A percentile compares a stretch with the other conserved stretches of the same genome.
Evolutionary conservation across 2,329 filamentous ascomycete genomes (phyloP).

Genomic region (Botryotinia convoluta): DNA sequence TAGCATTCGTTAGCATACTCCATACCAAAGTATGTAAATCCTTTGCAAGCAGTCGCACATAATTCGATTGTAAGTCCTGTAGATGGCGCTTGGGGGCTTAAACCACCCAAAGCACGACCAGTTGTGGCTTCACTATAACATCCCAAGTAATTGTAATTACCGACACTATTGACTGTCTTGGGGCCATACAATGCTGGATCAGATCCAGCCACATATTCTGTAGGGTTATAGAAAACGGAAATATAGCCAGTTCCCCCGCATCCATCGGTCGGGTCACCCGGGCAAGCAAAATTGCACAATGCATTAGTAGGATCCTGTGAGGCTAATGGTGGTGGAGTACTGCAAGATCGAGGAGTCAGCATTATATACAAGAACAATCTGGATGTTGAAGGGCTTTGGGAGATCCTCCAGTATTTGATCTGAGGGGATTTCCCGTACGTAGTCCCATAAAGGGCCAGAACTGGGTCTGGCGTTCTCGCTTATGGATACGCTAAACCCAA

Average conservation of each 20-base stretch:
- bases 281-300: constrained; percentile 27
- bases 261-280: constrained; percentile 19
- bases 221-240: constrained; percentile 30
- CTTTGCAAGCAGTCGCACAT: constrained; percentile 27
- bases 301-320: constrained; percentile 26
- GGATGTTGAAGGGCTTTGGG: neutral
- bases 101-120: constrained; percentile 26
- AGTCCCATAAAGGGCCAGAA: neutral
- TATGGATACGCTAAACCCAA: neutral
- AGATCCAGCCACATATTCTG: constrained; percentile 27
- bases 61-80: constrained; percentile 31
- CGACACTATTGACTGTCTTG: constrained; percentile 26
- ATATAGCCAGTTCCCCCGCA: constrained; percentile 28
- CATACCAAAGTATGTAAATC: constrained; percentile 31
- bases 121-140: constrained; percentile 38
- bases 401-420: neutral
- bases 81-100: constrained; percentile 23
- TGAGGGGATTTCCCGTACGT: neutral
- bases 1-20: constrained; percentile 40
- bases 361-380: neutral
- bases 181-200: constrained; percentile 30
- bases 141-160: constrained; percentile 36
- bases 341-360: neutral
- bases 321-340: constrained; percentile 32
- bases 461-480: neutral